A percentile compares a stretch with the other conserved stretches of the same genome.
Conservation (phyloP, 768 basidiomycete genomes). For the Artomyces pyxidatus region DNA sequence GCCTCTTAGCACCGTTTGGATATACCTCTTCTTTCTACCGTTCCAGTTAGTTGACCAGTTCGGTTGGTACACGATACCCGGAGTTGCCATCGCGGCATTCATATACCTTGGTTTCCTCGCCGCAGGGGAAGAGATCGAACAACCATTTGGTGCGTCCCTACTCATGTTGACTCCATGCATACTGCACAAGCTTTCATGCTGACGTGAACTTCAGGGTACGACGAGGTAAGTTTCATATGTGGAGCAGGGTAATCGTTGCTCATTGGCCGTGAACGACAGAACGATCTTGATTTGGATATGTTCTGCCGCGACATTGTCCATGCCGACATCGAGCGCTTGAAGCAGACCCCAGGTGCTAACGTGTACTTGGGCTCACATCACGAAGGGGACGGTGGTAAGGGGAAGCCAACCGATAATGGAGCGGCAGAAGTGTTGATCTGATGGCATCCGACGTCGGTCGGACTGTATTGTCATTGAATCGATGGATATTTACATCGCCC, state of each 20-base stretch:
- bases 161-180: neutral
- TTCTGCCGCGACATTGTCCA: conserved; percentile 52
- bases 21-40: conserved; percentile 70
- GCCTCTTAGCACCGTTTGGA: conserved; percentile 46
- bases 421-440: too few relatives aligned
- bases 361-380: conserved; percentile 32
- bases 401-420: too few relatives aligned
- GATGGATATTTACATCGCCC: too few relatives aligned
- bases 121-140: conserved; percentile 63
- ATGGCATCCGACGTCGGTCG: too few relatives aligned
- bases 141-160: conserved; percentile 57
- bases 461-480: too few relatives aligned
- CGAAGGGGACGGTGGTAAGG: neutral
- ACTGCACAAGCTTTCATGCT: neutral
- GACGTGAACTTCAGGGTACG: conserved; percentile 36
- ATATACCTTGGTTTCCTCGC: conserved; percentile 74
- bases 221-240: conserved; percentile 34
- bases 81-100: conserved; percentile 57
- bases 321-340: conserved; percentile 48
- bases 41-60: conserved; percentile 64
- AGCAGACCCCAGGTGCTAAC: conserved; percentile 42
- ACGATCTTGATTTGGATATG: conserved; percentile 60
- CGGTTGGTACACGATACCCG: conserved; percentile 57
- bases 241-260: neutral
- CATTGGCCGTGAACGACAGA: conserved; percentile 27